A percentile compares a stretch with the other conserved stretches of the same genome.
phyloP scores from a whole-genome alignment of 1,139 yeast species.

The Debaryomycetaceae sp. region DNA sequence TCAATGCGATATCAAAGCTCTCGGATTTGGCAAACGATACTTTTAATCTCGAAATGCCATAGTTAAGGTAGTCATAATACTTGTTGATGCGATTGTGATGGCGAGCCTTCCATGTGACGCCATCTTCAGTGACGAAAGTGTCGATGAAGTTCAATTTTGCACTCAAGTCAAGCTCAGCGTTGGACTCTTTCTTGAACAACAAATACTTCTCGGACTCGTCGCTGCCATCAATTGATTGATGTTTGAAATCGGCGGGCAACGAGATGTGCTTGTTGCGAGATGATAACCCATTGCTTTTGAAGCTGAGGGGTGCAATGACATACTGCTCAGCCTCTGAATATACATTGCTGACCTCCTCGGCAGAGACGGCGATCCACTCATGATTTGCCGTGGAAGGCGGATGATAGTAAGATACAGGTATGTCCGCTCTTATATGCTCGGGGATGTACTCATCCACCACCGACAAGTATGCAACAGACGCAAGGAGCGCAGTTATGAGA shows the following conservation, averaged over 20 bases:
- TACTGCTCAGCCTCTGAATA: constrained; percentile 42
- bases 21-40: constrained; percentile 73
- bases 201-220: constrained; percentile 37
- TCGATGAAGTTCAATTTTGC: constrained; percentile 28
- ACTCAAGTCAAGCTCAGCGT: constrained; percentile 22
- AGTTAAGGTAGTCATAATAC: constrained; percentile 56
- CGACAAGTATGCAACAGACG: constrained; percentile 78
- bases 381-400: constrained; percentile 31
- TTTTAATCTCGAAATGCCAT: constrained; percentile 41
- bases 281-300: too few species aligned
- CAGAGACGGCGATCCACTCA: constrained; percentile 44
- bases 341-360: constrained; percentile 23
- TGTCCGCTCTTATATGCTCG: constrained; percentile 15
- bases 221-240: constrained; percentile 29
- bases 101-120: constrained; percentile 60
- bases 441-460: constrained; percentile 77
- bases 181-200: constrained; percentile 32
- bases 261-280: constrained; percentile 26
- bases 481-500: constrained; percentile 66
- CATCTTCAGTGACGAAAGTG: constrained; percentile 26
- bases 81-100: constrained; percentile 60
- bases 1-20: constrained; percentile 76
- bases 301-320: constrained; percentile 53
- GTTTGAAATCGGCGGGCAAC: constrained; percentile 26
- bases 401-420: constrained; percentile 32